These are phyloP conservation scores for Plantago elongata DNA, from an alignment of 257 asterid species.

Conservation along the genomic window DNA sequence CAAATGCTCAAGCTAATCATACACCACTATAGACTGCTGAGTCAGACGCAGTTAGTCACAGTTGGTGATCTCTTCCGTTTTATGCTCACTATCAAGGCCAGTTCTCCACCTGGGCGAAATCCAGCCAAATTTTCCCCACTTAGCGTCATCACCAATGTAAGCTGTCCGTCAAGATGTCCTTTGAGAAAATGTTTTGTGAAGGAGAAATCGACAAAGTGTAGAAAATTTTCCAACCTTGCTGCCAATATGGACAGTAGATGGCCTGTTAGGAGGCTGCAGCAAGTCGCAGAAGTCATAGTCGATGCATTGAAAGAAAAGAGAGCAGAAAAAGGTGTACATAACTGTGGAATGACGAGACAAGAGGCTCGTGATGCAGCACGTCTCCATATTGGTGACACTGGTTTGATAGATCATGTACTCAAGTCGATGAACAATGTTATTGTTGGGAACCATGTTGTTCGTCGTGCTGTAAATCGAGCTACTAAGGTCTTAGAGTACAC, in stretches of 20 bases:
- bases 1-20: constrained; percentile 40
- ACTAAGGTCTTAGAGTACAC: constrained; percentile 69
- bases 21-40: constrained; percentile 48
- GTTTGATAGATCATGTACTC: constrained; percentile 78
- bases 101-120: constrained; percentile 25
- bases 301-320: constrained; percentile 69
- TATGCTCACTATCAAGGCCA: constrained; percentile 49
- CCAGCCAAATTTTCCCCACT: not conserved
- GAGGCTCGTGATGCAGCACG: constrained; percentile 98
- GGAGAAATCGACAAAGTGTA: constrained; percentile 40
- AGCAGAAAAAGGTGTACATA: constrained; percentile 23
- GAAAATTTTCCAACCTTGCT: constrained; percentile 64
- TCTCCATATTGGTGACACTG: constrained; percentile 83
- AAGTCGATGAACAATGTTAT: constrained; percentile 79
- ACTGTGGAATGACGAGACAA: constrained; percentile 78
- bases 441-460: constrained; percentile 53
- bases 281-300: constrained; percentile 76
- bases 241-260: constrained; percentile 80
- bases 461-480: constrained; percentile 54
- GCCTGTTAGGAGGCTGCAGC: constrained; percentile 78
- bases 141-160: constrained; percentile 19
- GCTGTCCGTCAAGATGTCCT: constrained; percentile 13
- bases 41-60: constrained; percentile 49
- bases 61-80: constrained; percentile 62
- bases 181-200: constrained; percentile 27